Base-by-base conservation (phyloP, 371 early-diverging fungal species). In the Circinella minor region DNA sequence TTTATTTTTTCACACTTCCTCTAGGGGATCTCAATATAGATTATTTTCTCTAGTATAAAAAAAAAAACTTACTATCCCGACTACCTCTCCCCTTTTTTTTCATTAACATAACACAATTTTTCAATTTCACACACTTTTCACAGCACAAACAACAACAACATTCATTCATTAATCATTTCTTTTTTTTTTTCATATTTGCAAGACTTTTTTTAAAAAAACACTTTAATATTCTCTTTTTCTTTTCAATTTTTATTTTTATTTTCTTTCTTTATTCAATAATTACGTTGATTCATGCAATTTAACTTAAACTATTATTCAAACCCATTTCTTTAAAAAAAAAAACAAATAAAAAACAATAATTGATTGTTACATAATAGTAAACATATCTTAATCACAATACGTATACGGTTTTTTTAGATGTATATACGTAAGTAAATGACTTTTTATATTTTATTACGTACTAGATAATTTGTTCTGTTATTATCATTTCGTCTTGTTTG, bases 111-210 rank as follows among this genome's bases (percentile, higher is more conserved):
- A 55, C 55, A 55, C 55, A 55, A 55, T 55, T 55, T 15, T 55
- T 55, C 55, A 55, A 55, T 55, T 55, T 27, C 27, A 27, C 27
- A 27, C 27, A 27, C 27, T 27, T 17, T n/a, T 27, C 20, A 57
- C 57, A 34, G 20, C 57, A 57, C 20, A 43, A 27, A 43, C 43
- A 43, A 43, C 43, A 54, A 15, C 20, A 18, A 57, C 55, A 18
- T 38, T 46, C 55, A 39, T 66, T 57, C 47, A 27, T 66, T 66
- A 34, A 17, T 66, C 57, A 36, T 66, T 51, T 65, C 17, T 37
- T 55, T 65, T 63, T 46, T n/a, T 63, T 27, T 36, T 20, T 36
- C 65, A 9, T 34, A 46, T 65, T 54, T 51, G 48, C 48, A 51
- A 18, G 37, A 36, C 48, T 54, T 11, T 9, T 27, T 11, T 43